Evolutionary conservation across 148 eudicot genomes (phyloP).

Genomic region (Bassia scoparia): DNA sequence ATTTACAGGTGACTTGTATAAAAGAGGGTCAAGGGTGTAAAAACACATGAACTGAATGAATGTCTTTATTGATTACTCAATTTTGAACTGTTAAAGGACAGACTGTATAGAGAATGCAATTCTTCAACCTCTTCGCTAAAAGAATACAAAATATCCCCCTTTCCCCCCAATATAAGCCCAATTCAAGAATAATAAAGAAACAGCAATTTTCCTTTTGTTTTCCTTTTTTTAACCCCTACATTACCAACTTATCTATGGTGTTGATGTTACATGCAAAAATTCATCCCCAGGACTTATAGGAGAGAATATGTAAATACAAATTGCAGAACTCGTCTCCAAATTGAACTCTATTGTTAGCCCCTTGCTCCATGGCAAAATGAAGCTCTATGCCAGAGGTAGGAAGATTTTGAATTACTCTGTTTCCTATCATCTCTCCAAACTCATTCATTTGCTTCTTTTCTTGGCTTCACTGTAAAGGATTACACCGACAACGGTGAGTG

Average conservation of each 20-base stretch:
- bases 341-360: conserved; percentile 10
- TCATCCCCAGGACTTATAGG: conserved; percentile 23
- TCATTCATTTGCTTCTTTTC: conserved; percentile 64
- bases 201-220: conserved; percentile 15
- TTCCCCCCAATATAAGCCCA: conserved; percentile 21
- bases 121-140: conserved; percentile 36
- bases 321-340: conserved; percentile 15
- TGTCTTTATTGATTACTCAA: conserved; percentile 27
- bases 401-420: conserved; percentile 14
- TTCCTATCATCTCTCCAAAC: conserved; percentile 2
- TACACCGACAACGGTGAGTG: conserved; percentile 77
- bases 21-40: neutral
- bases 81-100: conserved; percentile 17
- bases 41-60: conserved; percentile 7
- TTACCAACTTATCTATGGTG: conserved; percentile 17
- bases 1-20: neutral
- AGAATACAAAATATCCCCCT: conserved; percentile 28
- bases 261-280: conserved; percentile 30
- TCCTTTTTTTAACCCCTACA: neutral
- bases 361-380: conserved; percentile 24
- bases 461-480: conserved; percentile 83
- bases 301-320: conserved; percentile 21
- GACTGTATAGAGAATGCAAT: conserved; percentile 26
- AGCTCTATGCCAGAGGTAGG: conserved; percentile 15
- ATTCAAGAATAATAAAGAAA: conserved; percentile 26